Evolutionary conservation across 2,329 filamentous ascomycete genomes (phyloP).

Genomic region (Calonectria montana): DNA sequence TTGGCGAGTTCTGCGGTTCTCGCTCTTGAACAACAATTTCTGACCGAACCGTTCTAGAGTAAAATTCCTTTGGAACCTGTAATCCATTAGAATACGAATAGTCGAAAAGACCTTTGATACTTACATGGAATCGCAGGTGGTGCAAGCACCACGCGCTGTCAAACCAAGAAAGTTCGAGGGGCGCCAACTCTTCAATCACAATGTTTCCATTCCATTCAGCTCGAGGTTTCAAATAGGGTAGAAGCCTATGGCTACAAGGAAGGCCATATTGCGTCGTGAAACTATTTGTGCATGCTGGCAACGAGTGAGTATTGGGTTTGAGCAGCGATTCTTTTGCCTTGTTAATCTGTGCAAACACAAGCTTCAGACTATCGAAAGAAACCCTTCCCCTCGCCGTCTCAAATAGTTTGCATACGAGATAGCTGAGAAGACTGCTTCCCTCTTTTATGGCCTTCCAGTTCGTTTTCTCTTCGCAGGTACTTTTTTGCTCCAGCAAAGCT

Average conservation of each 20-base stretch:
- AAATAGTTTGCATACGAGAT: background rate
- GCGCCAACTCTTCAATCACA: background rate
- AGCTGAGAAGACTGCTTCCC: accelerated
- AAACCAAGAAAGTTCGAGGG: background rate
- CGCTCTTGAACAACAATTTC: background rate
- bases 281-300: background rate
- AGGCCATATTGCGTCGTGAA: background rate
- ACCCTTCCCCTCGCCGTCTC: background rate
- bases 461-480: background rate
- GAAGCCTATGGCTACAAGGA: background rate
- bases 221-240: background rate
- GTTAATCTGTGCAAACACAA: background rate
- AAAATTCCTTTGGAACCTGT: background rate
- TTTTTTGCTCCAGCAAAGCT: background rate
- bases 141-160: background rate
- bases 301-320: background rate
- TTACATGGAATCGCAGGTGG: background rate
- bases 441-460: background rate
- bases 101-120: background rate
- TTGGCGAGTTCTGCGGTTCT: background rate
- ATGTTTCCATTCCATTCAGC: background rate
- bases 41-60: background rate
- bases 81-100: background rate
- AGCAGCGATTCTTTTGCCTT: background rate
- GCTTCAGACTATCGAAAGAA: background rate